Evolutionary conservation across 176 grass and related monocot species (phyloP).

Genomic region (Cenchrus americanus): DNA sequence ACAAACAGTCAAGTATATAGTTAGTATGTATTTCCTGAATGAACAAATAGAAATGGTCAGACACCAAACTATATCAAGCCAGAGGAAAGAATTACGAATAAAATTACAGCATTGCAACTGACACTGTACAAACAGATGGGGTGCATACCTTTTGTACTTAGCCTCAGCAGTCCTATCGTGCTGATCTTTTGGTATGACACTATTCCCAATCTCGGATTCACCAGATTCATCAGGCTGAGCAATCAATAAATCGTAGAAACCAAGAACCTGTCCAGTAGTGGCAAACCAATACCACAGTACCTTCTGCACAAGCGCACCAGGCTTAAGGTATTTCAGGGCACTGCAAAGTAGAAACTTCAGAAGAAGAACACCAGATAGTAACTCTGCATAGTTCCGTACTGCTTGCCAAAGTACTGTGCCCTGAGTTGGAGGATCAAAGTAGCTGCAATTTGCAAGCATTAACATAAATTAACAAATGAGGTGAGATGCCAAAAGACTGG

Average conservation of each 20-base stretch:
- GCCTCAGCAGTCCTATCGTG: slow-evolving; percentile 29
- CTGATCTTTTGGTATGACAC: slow-evolving; percentile 11
- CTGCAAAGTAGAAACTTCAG: slow-evolving; percentile 31
- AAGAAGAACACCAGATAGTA: slow-evolving; percentile 35
- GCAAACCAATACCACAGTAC: slow-evolving; percentile 37
- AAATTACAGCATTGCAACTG: neutral
- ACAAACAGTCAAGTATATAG: neutral
- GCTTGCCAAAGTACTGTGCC: slow-evolving; percentile 34
- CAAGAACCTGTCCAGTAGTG: slow-evolving; percentile 36
- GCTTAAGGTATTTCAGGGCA: slow-evolving; percentile 48
- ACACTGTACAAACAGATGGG: neutral
- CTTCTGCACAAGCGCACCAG: slow-evolving; percentile 26
- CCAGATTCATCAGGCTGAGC: slow-evolving; percentile 25
- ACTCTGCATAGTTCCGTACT: slow-evolving; percentile 34
- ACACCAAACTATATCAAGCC: neutral
- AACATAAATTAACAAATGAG: slow-evolving; percentile 20
- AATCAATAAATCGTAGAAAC: slow-evolving; percentile 31
- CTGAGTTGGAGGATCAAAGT: slow-evolving; percentile 23
- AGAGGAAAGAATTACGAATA: neutral
- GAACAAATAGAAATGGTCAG: neutral
- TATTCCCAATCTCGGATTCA: slow-evolving; percentile 30
- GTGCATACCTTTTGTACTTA: slow-evolving; percentile 42
- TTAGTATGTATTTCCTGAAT: neutral
- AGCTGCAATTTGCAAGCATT: slow-evolving; percentile 28
- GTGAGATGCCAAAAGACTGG: slow-evolving; percentile 10